Evolutionary conservation across 345 rosid species (phyloP).

Genomic region (Euphorbia peplus): DNA sequence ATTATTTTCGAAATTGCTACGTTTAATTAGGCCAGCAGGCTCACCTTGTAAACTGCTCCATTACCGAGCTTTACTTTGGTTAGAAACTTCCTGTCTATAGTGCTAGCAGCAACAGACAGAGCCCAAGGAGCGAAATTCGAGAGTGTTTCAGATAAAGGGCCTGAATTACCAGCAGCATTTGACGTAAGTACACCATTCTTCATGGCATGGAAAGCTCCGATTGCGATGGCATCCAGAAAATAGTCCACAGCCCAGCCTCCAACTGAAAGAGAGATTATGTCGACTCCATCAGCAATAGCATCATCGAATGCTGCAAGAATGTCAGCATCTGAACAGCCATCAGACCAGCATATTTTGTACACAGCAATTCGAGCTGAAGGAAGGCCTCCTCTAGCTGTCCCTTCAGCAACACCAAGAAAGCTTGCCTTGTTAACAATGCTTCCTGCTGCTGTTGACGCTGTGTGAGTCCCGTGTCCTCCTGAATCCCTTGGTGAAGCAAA

Average conservation of each 20-base stretch:
- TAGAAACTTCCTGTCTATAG: conserved; percentile 10
- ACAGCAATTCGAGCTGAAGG: conserved; percentile 14
- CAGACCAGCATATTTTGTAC: conserved; percentile 13
- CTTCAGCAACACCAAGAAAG: background rate
- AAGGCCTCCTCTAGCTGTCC: conserved; percentile 16
- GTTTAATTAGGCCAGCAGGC: background rate
- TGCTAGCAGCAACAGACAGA: conserved; percentile 12
- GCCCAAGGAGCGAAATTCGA: conserved; percentile 6
- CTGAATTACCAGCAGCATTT: conserved; percentile 2
- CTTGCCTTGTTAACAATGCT: background rate
- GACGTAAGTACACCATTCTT: conserved; percentile 5
- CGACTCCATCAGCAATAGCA: conserved; percentile 15
- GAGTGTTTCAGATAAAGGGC: background rate
- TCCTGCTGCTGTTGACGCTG: conserved; percentile 18
- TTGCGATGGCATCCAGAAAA: background rate
- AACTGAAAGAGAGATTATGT: conserved; percentile 7
- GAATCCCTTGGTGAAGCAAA: conserved; percentile 2
- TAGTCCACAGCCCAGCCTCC: conserved; percentile 1
- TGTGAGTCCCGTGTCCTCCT: conserved; percentile 17
- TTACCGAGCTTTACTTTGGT: background rate
- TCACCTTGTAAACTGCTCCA: background rate
- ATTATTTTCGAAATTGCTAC: too few relatives aligned
- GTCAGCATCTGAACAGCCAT: conserved; percentile 6
- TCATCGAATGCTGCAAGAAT: conserved; percentile 15
- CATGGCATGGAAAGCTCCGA: conserved; percentile 14